Base-by-base conservation (phyloP, 345 rosid species). In the Corchorus capsularis region DNA sequence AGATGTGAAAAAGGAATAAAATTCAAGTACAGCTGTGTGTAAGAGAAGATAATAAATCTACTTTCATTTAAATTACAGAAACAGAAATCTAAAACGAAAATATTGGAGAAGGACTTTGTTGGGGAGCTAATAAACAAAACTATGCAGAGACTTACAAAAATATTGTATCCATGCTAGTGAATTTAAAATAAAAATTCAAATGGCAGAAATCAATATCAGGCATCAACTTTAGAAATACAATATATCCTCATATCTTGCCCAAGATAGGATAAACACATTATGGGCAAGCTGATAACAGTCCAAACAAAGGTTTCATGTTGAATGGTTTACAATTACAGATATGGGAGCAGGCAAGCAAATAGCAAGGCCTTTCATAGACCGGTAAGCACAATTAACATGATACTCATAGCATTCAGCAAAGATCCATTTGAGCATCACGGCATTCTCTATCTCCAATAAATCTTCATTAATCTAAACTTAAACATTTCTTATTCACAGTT, bases 351-450 rank as follows among this genome's bases (percentile, higher is more conserved):
- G 43, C 22, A 52, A 52, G 73, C 46, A 69, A 69, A 69, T n/a
- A 35, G 35, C 46, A 34, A 14, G 57, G 41, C 56, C 12, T 47
- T 67, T 67, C 8, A 34, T 60, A 54, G 3, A 5, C 61, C 27
- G 27, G 35, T 10, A 27, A 52, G 16, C 47, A 70, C 1, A 15
- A 60, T 9, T 35, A 53, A 70, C 34, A 54, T 17, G 49, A 70
- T 70, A 35, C 47, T 70, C 32, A 35, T 70, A 6, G 47, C 74
- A 53, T 70, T 70, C 17, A 53, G 34, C 62, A 53, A 70, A 17
- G 57, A 13, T 35, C 32, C 27, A 34, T 50, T 47, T 41, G 14
- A 14, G 56, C 72, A 68, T 14, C 72, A 47, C 19, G 1, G 41
- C 20, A 54, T 70, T 70, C 17, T 70, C 62, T 70, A 35, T 35